Base-by-base conservation (phyloP, 2,329 filamentous ascomycete genomes). In the Talaromyces sp. region DNA sequence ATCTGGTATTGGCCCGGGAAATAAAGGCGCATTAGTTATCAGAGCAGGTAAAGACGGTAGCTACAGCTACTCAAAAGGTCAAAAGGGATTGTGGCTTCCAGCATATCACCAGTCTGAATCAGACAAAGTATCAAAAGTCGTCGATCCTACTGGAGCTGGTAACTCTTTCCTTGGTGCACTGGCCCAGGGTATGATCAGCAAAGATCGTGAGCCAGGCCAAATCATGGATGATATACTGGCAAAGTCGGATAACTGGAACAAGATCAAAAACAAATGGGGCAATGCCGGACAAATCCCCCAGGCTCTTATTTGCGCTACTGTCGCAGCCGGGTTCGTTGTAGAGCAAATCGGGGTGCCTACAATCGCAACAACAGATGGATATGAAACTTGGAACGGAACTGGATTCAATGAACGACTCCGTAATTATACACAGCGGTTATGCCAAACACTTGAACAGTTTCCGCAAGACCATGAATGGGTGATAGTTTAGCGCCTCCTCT, bases 81-180 rank as follows among this genome's bases (percentile, higher is more conserved):
- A 76, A 47, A 68, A 64, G 51, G 74, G 72, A 71, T 80, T 84
- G 66, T 96, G 92, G 91, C 79, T 97, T 27, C 91, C 91, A 13
- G 91, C 93, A 7, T 94, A 90, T 73, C 91, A 93, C 70, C 76
- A 74, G 70, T 78, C 74, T 22, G 70, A 67, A 54, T 65, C 67
- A 27, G 69, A 76, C 0, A 74, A 72, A 66, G 67, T 65, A 67
- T 74, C 75, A 67, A 67, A 71, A 61, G 92, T 97, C 1, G 80
- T 95, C n/a, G 95, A 98, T 76, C 93, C 94, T 0, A 98, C 95
- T 0, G 95, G 95, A 10, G 95, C 93, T 22, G 95, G 95, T 0
- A 99, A 99, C 77, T 89, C 91, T 0, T 98, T 97, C 72, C 81
- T 97, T 8, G 87, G 87, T 25, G 86, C 85, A 1, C 73, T 89